Conservation (phyloP, 73 alveolate species). For the Urostyla sp. region DNA sequence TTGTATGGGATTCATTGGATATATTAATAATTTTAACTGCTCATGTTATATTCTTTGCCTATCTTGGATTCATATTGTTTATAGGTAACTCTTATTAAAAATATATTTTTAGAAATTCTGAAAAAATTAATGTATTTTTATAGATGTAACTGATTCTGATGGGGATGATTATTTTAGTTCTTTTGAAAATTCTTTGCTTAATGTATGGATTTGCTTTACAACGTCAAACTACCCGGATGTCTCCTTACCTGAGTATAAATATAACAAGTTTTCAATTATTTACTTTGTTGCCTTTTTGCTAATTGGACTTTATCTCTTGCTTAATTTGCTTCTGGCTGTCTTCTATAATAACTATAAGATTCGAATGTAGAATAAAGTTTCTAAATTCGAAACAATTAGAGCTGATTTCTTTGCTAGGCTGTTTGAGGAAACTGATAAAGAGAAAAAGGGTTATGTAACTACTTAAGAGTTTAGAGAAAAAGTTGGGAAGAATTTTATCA, state of each 20-base stretch:
- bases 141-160: too few relatives aligned
- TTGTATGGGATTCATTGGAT: too few relatives aligned
- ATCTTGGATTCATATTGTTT: too few relatives aligned
- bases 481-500: too few relatives aligned
- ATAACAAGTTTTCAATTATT: background rate
- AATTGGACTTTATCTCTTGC: background rate
- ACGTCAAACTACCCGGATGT: background rate
- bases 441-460: background rate
- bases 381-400: background rate
- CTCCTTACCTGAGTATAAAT: background rate
- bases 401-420: background rate
- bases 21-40: too few relatives aligned
- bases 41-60: too few relatives aligned
- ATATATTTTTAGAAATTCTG: too few relatives aligned
- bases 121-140: too few relatives aligned
- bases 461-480: too few relatives aligned
- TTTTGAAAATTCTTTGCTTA: background rate
- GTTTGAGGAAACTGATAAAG: background rate
- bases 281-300: background rate
- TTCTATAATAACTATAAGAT: background rate
- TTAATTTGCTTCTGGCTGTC: background rate
- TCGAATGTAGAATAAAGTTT: background rate
- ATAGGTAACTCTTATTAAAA: too few relatives aligned
- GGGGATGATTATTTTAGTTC: background rate
- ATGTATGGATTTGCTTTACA: background rate